These are phyloP conservation scores for Sonneratia caseolaris DNA, from an alignment of 345 rosid genomes.

Conservation along the genomic window DNA sequence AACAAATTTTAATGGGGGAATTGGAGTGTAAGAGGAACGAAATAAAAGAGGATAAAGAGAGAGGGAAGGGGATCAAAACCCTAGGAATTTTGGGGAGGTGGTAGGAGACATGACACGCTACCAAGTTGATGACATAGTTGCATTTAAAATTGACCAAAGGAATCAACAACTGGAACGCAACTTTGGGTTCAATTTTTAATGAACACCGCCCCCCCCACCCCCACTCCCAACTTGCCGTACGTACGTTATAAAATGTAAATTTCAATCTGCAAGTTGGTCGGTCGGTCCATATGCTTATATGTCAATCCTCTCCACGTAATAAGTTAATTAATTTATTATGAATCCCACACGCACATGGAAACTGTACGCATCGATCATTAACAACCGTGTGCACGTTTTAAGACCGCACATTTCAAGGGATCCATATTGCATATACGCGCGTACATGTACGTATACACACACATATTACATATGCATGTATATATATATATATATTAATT, in stretches of 20 bases:
- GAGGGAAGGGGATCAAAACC: not conserved
- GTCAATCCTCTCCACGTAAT: too few species aligned
- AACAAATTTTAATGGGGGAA: not conserved
- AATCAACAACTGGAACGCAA: not conserved
- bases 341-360: not conserved
- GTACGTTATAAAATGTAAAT: too few species aligned
- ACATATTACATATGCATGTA: too few species aligned
- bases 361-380: not conserved
- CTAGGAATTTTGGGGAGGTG: not conserved
- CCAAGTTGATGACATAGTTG: constrained; percentile 2
- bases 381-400: not conserved
- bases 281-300: too few species aligned
- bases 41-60: not conserved
- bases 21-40: not conserved
- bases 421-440: too few species aligned
- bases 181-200: not conserved
- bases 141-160: not conserved
- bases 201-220: not conserved
- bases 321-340: too few species aligned
- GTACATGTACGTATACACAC: too few species aligned
- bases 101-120: not conserved
- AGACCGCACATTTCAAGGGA: not conserved
- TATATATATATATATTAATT: too few species aligned
- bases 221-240: not conserved
- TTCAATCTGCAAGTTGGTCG: too few species aligned